Base-by-base conservation (phyloP, 2,329 filamentous ascomycete species). In the Akanthomyces muscarius region DNA sequence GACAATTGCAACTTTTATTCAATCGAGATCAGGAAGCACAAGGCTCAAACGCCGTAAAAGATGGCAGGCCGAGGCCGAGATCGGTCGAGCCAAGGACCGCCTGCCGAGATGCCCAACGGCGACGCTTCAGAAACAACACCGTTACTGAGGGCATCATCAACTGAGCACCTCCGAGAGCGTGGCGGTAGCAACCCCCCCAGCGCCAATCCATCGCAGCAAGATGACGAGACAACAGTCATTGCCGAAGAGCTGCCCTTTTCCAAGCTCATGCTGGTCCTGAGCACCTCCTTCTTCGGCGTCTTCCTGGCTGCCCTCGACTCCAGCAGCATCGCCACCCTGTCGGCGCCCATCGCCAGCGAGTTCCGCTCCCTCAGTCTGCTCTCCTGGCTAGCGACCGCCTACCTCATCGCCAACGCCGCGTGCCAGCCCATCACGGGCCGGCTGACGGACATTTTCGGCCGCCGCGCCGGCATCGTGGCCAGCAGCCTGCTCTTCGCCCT, bases 321-420 rank as follows among this genome's bases (percentile, higher is more conserved):
- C 1, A 95, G 91, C 52, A 88, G 96, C 66, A 90, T 96, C 68
- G 91, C 92, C 10, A 97, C 92, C 0, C 83, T 97, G 1, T 88
- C 90, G 0, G 89, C 85, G 0, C 90, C 92, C 6, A 96, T 97
- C 66, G 90, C 90, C 25, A 90, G 86, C 71, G 88, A 89, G 48
- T 96, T 36, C 8, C 33, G 33, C 33, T 36, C 33, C 33, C 33
- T 36, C 33, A 8, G 33, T 3, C 33, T 36, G 33, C 33, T 36
- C 33, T 36, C 33, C 2, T 36, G 33, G 33, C 33, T 36, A 4
- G 33, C 33, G 33, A 36, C 33, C 7, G 33, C 33, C 7, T 36
- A 36, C 33, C 33, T 36, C 33, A 7, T 36, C 33, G 33, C 33
- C 33, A 36, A 36, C 33, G 33, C 33, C 33, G 33, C 33, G 33